Conservation (phyloP, 75 land plant genomes). For the Pinus albicaulis region DNA sequence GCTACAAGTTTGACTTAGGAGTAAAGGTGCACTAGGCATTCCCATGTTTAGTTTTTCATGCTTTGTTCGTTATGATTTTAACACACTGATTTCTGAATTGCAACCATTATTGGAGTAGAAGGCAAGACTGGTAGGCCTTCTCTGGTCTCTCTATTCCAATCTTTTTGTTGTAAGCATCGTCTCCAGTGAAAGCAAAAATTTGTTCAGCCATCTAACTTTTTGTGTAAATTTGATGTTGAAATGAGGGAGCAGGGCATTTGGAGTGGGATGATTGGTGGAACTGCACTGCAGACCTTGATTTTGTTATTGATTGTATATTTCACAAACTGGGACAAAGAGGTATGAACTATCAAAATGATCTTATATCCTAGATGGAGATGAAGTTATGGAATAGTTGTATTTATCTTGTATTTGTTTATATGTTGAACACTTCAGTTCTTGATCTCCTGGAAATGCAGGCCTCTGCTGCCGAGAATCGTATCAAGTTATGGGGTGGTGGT, state of each 20-base stretch:
- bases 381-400: neutral
- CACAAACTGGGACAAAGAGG: constrained; percentile 63
- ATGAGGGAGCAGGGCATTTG: constrained; percentile 45
- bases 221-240: neutral
- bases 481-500: neutral
- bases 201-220: no score
- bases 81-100: no score
- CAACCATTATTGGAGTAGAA: no score
- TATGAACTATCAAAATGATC: neutral
- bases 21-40: neutral
- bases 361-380: no score
- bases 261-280: constrained; percentile 50
- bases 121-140: no score
- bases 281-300: constrained; percentile 39
- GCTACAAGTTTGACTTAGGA: neutral
- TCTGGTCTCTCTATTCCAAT: no score
- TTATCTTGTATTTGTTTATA: neutral
- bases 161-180: no score
- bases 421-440: neutral
- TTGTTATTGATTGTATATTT: constrained; percentile 15
- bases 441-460: neutral
- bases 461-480: neutral
- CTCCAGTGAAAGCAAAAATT: no score
- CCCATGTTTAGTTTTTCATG: no score
- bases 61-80: no score